These are phyloP conservation scores for Ramalina intermedia DNA, from an alignment of 495 filamentous ascomycete genomes.

Conservation along the genomic window DNA sequence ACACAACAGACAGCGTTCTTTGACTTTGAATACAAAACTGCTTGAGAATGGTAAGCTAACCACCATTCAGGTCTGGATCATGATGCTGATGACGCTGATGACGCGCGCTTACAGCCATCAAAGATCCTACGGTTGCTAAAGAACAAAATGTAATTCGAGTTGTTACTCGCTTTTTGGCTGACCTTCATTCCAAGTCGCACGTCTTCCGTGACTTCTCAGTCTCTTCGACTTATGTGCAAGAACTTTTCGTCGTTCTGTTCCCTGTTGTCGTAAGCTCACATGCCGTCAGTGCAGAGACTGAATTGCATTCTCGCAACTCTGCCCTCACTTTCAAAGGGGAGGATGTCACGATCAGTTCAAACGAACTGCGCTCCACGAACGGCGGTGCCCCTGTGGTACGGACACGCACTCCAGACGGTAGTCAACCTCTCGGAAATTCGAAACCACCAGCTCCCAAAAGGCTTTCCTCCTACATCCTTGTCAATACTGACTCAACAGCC, in stretches of 20 bases:
- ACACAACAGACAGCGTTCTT: constrained; percentile 44
- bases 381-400: constrained; percentile 49
- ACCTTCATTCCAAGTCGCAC: constrained; percentile 56
- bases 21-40: constrained; percentile 19
- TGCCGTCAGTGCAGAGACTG: constrained; percentile 62
- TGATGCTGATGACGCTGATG: background rate
- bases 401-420: constrained; percentile 46
- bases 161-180: constrained; percentile 63
- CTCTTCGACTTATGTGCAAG: constrained; percentile 61
- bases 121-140: constrained; percentile 4
- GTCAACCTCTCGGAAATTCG: constrained; percentile 27
- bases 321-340: constrained; percentile 72
- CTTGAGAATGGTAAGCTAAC: constrained; percentile 5
- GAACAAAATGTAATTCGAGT: constrained; percentile 42
- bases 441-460: constrained; percentile 48
- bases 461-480: constrained; percentile 78
- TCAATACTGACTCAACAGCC: constrained; percentile 52
- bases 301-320: constrained; percentile 65
- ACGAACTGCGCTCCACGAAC: constrained; percentile 36
- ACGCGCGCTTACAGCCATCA: background rate
- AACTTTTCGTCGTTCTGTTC: constrained; percentile 64
- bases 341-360: constrained; percentile 66
- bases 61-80: background rate
- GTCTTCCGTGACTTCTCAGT: constrained; percentile 69
- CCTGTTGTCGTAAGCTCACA: constrained; percentile 77